Percentiles rank a stretch among this genome's conserved stretches.
These are phyloP conservation scores for Aureobasidium sp. DNA, from an alignment of 2,329 filamentous ascomycete species.

Conservation along the genomic window DNA sequence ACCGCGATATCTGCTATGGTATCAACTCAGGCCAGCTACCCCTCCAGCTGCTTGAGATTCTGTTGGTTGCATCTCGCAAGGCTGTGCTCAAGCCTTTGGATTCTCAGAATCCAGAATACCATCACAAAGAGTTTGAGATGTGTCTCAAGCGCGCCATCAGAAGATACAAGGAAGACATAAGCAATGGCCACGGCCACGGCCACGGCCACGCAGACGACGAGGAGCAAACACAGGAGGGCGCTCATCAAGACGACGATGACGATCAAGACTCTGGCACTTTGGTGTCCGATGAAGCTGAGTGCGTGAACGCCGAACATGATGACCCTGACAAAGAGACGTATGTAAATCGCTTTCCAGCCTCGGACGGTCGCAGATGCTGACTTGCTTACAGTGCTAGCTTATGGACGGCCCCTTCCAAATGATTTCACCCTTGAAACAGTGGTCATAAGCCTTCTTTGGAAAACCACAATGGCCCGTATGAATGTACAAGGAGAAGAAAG, in stretches of 20 bases:
- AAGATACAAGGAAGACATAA: background rate
- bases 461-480: background rate
- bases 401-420: background rate
- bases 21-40: slow-evolving; percentile 1
- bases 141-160: background rate
- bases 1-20: background rate
- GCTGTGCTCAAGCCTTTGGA: slow-evolving; percentile 1
- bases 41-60: background rate
- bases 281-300: background rate
- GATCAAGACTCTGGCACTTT: background rate
- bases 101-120: background rate
- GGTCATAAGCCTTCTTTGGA: background rate
- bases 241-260: background rate
- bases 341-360: no score
- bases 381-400: background rate
- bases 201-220: background rate
- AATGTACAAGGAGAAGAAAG: background rate
- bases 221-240: background rate
- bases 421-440: background rate
- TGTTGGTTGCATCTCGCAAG: background rate
- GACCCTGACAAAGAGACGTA: background rate
- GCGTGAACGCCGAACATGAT: background rate
- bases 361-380: background rate
- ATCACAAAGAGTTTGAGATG: slow-evolving; percentile 2
- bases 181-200: background rate